phyloP scores from a whole-genome alignment of 139 green algal genomes.

The Chlorella sp. region DNA sequence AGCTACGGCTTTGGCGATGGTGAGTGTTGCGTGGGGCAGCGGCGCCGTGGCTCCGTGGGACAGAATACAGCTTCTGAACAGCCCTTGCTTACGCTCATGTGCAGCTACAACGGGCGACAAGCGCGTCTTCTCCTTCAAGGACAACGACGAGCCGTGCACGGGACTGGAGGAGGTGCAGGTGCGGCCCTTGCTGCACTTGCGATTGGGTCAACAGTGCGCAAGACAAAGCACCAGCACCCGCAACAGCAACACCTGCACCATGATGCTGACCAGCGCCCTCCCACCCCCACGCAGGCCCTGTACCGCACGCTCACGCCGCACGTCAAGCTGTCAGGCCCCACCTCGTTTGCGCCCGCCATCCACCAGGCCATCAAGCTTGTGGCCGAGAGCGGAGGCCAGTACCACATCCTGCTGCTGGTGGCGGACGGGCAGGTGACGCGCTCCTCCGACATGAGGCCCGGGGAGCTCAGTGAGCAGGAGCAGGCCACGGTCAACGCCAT shows the following conservation, averaged over 20 bases:
- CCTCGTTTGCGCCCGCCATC: constrained; percentile 71
- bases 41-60: no score
- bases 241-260: no score
- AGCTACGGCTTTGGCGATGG: constrained; percentile 62
- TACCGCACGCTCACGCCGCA: constrained; percentile 31
- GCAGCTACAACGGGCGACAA: constrained; percentile 12
- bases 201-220: no score
- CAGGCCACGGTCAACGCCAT: constrained; percentile 42
- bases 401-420: constrained; percentile 60
- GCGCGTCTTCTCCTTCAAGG: constrained; percentile 37
- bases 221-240: no score
- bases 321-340: constrained; percentile 54
- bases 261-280: no score
- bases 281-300: no score
- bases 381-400: constrained; percentile 28
- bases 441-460: neutral
- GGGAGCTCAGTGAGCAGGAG: constrained; percentile 18
- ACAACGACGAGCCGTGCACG: constrained; percentile 27
- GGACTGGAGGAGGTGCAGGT: constrained; percentile 30
- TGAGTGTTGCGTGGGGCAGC: no score
- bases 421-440: constrained; percentile 25
- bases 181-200: no score
- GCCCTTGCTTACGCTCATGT: no score
- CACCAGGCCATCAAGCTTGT: constrained; percentile 49
- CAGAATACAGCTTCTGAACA: no score